These are phyloP conservation scores for Dipodascopsis uninucleata DNA, from an alignment of 805 yeast genomes.

Conservation along the genomic window DNA sequence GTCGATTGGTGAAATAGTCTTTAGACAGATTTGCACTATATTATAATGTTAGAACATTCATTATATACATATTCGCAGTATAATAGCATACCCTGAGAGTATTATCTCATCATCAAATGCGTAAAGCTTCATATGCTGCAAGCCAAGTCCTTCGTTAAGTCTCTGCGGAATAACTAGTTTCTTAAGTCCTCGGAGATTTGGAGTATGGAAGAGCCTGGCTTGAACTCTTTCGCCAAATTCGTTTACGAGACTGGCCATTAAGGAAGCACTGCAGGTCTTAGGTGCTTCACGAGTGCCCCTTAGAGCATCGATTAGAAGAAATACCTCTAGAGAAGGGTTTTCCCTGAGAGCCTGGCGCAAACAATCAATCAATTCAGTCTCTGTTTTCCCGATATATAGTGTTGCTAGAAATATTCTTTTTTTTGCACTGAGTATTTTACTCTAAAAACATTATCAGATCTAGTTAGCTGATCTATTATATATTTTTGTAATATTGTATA, in stretches of 20 bases:
- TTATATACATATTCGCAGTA: neutral
- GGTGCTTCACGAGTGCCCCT: slow-evolving; percentile 95
- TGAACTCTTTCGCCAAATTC: slow-evolving; percentile 64
- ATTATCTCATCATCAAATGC: slow-evolving; percentile 91
- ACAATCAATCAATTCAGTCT: slow-evolving; percentile 67
- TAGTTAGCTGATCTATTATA: neutral
- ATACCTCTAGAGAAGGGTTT: slow-evolving; percentile 63
- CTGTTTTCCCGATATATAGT: slow-evolving; percentile 78
- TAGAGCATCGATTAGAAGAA: slow-evolving; percentile 77
- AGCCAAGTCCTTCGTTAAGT: slow-evolving; percentile 83
- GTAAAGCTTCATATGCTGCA: slow-evolving; percentile 96
- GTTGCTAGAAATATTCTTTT: slow-evolving; percentile 75
- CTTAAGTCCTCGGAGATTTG: slow-evolving; percentile 67
- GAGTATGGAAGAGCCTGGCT: slow-evolving; percentile 84
- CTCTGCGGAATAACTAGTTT: slow-evolving; percentile 70
- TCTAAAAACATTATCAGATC: slow-evolving; percentile 28
- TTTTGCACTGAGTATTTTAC: slow-evolving; percentile 60
- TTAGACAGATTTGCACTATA: slow-evolving; percentile 70
- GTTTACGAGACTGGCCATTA: slow-evolving; percentile 62
- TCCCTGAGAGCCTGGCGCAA: slow-evolving; percentile 54
- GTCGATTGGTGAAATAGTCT: slow-evolving; percentile 92
- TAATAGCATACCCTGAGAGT: slow-evolving; percentile 53
- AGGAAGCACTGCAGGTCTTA: slow-evolving; percentile 65
- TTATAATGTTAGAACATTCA: too few relatives aligned
- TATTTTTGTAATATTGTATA: neutral